phyloP scores from a whole-genome alignment of 1,284 basidiomycete species.

The Cryptococcus sp. region DNA sequence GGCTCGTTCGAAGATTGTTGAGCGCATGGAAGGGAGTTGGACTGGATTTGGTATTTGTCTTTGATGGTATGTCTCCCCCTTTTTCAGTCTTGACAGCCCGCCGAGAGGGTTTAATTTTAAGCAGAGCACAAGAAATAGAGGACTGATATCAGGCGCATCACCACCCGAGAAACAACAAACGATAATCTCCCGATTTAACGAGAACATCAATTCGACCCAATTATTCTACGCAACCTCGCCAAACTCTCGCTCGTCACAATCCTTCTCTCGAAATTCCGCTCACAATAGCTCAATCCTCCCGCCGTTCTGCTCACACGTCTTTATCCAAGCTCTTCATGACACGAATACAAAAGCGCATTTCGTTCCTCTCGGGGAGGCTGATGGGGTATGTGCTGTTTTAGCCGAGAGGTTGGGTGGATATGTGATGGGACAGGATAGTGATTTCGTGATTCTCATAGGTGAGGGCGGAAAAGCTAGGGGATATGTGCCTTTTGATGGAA shows the following conservation, averaged over 20 bases:
- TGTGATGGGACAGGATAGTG: slow-evolving; percentile 73
- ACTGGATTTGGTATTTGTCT: slow-evolving; percentile 75
- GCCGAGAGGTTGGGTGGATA: slow-evolving; percentile 70
- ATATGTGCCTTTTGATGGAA: slow-evolving; percentile 73
- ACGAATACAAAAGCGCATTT: slow-evolving; percentile 46
- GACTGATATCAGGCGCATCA: slow-evolving; percentile 57
- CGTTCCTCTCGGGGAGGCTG: slow-evolving; percentile 80
- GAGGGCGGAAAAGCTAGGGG: slow-evolving; percentile 54
- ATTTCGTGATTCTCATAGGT: slow-evolving; percentile 70
- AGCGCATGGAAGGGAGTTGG: slow-evolving; percentile 69
- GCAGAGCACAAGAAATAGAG: slow-evolving; percentile 16
- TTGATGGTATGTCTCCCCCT: slow-evolving; percentile 64
- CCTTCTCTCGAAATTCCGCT: slow-evolving; percentile 71
- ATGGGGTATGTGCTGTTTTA: slow-evolving; percentile 76
- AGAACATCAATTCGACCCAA: slow-evolving; percentile 58
- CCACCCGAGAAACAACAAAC: slow-evolving; percentile 73
- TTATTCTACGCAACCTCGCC: slow-evolving; percentile 81
- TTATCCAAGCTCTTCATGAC: slow-evolving; percentile 57
- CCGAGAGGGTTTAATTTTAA: too few species aligned
- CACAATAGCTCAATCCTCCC: slow-evolving; percentile 60
- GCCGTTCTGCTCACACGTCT: slow-evolving; percentile 61
- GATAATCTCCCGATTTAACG: slow-evolving; percentile 58
- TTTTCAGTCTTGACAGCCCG: too few species aligned
- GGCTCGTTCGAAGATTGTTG: slow-evolving; percentile 56
- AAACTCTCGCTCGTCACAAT: slow-evolving; percentile 61